phyloP scores from a whole-genome alignment of 23 red algal species.

The Gracilaria vermiculophylla region DNA sequence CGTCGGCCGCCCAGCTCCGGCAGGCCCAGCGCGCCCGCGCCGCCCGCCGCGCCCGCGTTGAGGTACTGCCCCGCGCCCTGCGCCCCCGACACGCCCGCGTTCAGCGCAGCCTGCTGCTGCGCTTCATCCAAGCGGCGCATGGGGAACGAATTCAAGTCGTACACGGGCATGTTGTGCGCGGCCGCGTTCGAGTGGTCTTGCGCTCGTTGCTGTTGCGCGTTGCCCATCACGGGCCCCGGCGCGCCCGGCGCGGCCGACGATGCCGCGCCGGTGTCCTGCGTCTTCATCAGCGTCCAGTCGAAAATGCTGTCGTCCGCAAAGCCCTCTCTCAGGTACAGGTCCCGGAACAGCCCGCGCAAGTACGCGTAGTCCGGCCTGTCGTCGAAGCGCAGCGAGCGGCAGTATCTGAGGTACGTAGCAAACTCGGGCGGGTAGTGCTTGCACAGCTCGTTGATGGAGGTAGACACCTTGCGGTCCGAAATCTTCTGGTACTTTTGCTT shows the following conservation, averaged over 20 bases:
- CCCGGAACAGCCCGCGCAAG: slow-evolving; percentile 85
- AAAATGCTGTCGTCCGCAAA: slow-evolving; percentile 91
- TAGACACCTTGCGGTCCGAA: slow-evolving; percentile 93
- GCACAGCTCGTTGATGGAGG: slow-evolving; percentile 91
- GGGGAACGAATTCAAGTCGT: neutral
- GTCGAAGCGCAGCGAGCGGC: slow-evolving; percentile 91
- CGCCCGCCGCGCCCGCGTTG: neutral
- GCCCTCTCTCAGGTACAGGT: slow-evolving; percentile 87
- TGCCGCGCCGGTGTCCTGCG: slow-evolving; percentile 1
- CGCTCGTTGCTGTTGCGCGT: neutral
- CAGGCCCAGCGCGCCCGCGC: neutral
- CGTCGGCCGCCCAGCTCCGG: neutral
- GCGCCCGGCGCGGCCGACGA: neutral
- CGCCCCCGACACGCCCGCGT: neutral
- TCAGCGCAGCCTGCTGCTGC: neutral
- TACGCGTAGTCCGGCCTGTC: slow-evolving; percentile 97
- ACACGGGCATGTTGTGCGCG: neutral
- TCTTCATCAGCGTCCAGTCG: slow-evolving; percentile 96
- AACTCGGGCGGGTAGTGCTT: slow-evolving; percentile 92
- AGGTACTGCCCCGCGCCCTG: neutral
- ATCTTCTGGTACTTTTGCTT: slow-evolving; percentile 99
- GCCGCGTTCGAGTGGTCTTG: neutral
- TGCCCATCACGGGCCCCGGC: neutral
- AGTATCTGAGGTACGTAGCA: slow-evolving; percentile 91
- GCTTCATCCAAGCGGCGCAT: neutral